Evolutionary conservation across 2,329 filamentous ascomycete species (phyloP), one percentile per base, ranked within the genome.

Genomic region (Tolypocladium paradoxum): DNA sequence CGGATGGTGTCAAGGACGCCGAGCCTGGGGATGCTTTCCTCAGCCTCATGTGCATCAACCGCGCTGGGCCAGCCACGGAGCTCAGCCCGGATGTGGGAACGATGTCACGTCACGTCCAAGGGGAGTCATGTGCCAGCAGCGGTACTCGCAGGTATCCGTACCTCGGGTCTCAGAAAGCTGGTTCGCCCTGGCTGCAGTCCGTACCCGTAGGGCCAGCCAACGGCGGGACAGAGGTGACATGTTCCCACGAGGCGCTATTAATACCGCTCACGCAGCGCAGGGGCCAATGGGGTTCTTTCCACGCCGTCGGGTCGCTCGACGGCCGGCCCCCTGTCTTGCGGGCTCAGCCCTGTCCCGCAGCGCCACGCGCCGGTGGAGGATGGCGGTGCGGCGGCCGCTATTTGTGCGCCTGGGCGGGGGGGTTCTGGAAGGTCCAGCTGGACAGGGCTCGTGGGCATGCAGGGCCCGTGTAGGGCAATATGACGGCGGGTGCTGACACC

Each of bases 351-450:
- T 50, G 48, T 31, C 48, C 18, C 18, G 48, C 22, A 3, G 35
- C 34, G 48, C 48, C 34, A 50, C 48, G n/a, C n/a, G n/a, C n/a
- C n/a, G n/a, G n/a, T n/a, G n/a, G n/a, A n/a, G n/a, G n/a, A n/a
- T n/a, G n/a, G n/a, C n/a, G n/a, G n/a, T n/a, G n/a, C 6, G 38
- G 38, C 20, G 20, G 9, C 20, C 40, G 40, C 40, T 48, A 33
- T 48, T n/a, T 35, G 36, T 14, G 2, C 4, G 24, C 40, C 22
- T 22, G 48, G 24, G 24, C n/a, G n/a, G n/a, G n/a, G n/a, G n/a
- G n/a, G 8, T 50, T 24, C 36, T 51, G 38, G 24, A 27, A 47
- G 40, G n/a, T 46, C 50, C 50, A 51, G 50, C 50, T 51, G 27
- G 49, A 50, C 49, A 50, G 49, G 49, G 49, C 20, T 46, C 40